These are phyloP conservation scores for Globisporangium irregulare DNA, from an alignment of 352 stramenopile genomes.

Conservation along the genomic window DNA sequence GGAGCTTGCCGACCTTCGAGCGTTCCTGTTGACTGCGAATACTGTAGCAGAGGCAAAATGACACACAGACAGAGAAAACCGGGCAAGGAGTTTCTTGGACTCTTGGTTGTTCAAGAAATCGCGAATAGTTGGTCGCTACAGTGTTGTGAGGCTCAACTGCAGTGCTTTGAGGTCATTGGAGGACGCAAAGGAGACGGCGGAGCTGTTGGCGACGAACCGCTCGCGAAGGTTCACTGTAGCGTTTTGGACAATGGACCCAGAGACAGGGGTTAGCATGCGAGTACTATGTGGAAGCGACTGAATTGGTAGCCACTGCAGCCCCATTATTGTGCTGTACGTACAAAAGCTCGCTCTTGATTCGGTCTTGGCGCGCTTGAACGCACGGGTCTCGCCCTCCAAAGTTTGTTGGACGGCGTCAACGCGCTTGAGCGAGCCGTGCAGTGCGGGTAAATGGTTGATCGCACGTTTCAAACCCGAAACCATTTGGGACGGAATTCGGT, in stretches of 20 bases:
- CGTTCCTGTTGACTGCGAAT: background rate
- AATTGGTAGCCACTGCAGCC: constrained; percentile 20
- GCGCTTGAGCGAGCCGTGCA: constrained; percentile 43
- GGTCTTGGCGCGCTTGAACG: constrained; percentile 56
- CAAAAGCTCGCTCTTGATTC: constrained; percentile 26
- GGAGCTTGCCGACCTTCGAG: background rate
- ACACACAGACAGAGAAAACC: background rate
- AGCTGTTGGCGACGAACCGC: constrained; percentile 46
- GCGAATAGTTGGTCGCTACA: constrained; percentile 17
- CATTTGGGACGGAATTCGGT: constrained; percentile 33
- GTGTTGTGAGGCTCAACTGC: constrained; percentile 33
- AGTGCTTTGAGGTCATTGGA: constrained; percentile 59
- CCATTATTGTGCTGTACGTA: constrained; percentile 12
- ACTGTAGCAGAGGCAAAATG: background rate
- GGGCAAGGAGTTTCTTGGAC: background rate
- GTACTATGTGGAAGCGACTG: background rate
- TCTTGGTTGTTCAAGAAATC: background rate
- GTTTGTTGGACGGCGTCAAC: constrained; percentile 42
- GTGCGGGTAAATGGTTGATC: constrained; percentile 33
- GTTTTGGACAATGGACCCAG: background rate
- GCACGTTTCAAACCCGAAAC: constrained; percentile 48
- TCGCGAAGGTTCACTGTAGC: constrained; percentile 40
- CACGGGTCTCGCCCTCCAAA: constrained; percentile 44
- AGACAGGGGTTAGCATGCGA: background rate
- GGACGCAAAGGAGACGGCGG: constrained; percentile 43